Base-by-base conservation (phyloP, 352 stramenopile species). In the Pythium monospermum region DNA sequence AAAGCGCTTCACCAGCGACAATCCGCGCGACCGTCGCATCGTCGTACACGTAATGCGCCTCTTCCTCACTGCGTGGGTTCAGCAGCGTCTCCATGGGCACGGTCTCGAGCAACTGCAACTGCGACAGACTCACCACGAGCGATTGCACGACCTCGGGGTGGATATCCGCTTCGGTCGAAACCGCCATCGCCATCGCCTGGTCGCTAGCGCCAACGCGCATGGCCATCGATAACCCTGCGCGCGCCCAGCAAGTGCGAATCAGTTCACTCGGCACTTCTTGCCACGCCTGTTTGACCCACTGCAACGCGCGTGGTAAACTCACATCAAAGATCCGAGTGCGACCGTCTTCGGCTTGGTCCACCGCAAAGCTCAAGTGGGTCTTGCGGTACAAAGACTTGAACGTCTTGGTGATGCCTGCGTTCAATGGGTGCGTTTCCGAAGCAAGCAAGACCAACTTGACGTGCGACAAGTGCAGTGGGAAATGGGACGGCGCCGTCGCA, bases 261-360 rank as follows among this genome's bases (percentile, higher is more conserved):
- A 61, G 32, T 21, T 61, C 53, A n/a, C 25, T 1, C 2, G 53
- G n/a, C 0, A 61, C 38, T 1, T 61, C 53, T 22, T 50, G 53
- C 53, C 53, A 61, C 15, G 53, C 45, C n/a, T 61, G 53, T 22
- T 56, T 51, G 37, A 61, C 47, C 53, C 45, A 56, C 16, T 55
- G 31, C 16, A 61, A 15, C 18, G 53, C 45, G 3, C 53, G 45
- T n/a, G 39, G n/a, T 7, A 61, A 27, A n/a, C 37, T 44, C n/a
- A 61, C 45, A 26, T 55, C 53, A 4, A 61, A 53, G 1, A 51
- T 27, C 3, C 31, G 30, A 2, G 39, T 6, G 18, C 41, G 45
- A 16, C 53, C 45, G 2, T 54, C 53, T 38, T 61, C 53, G 11
- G 37, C 32, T 22, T 61, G 53, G 39, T 61, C 53, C 5, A 61